Evolutionary conservation across 352 stramenopile genomes (phyloP), one percentile per base, ranked within the genome.

Genomic region (Globisporangium paroecandrum): DNA sequence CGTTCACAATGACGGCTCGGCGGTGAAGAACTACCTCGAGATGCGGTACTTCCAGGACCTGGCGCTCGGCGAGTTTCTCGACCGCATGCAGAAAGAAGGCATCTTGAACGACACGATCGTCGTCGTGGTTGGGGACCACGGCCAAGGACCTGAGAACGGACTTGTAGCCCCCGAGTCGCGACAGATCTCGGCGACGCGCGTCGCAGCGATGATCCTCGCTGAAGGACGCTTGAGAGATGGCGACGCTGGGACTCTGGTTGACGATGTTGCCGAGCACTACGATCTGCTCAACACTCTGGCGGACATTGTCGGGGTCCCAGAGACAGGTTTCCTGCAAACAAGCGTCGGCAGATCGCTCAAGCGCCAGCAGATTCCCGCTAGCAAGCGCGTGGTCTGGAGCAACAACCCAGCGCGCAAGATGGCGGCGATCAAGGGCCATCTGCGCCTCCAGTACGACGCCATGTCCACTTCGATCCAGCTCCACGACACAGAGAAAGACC

Each of bases 31-130:
- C 8, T 85, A 89, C 65, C 58, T 74, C 22, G 76, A 84, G 15
- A 69, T 87, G 60, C 77, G 81, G 3, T 84, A 85, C 62, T 89
- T 89, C 43, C 69, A 73, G 1, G 74, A 85, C 60, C 58, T 82
- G 60, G 65, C 72, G 53, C 66, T 89, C 5, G 81, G 81, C 7
- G 77, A 77, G 24, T 89, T 89, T 54, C 53, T 89, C 24, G 78
- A 89, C 20, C 73, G 70, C 1, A 84, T 89, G 81, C 34, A 77
- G 2, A 58, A 56, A 13, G 54, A 78, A 4, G 75, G 78, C 0
- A 47, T 87, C 8, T 66, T 89, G 41, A 77, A 89, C 47, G 73
- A 87, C 54, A 87, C 77, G 36, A 78, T 89, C 43, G 72, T 89
- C 2, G 63, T 89, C n/a, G 72, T 89, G 38, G 71, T 79, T 10